phyloP scores from a whole-genome alignment of 2,329 filamentous ascomycete genomes.

The Alternaria dauci region DNA sequence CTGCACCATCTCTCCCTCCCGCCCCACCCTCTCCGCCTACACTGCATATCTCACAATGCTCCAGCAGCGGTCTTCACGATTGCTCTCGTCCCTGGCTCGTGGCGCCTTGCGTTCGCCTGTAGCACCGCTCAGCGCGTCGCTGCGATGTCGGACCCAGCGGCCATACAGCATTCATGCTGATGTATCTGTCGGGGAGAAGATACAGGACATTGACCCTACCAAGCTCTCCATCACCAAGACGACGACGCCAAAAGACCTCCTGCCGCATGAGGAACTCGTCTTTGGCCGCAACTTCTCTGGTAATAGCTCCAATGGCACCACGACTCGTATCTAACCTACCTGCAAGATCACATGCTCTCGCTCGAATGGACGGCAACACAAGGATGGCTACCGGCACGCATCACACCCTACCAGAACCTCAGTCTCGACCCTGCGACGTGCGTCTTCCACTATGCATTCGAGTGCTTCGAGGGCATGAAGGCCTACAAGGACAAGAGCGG shows the following conservation, averaged over 20 bases:
- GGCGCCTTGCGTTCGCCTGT: conserved; percentile 37
- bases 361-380: conserved; percentile 88
- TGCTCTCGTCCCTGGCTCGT: conserved; percentile 46
- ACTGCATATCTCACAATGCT: conserved; percentile 43
- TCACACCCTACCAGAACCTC: conserved; percentile 95
- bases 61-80: conserved; percentile 45
- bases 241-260: conserved; percentile 74
- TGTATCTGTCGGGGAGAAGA: conserved; percentile 60
- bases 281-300: conserved; percentile 94
- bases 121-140: conserved; percentile 49
- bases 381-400: conserved; percentile 84
- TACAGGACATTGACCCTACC: conserved; percentile 76
- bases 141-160: conserved; percentile 57
- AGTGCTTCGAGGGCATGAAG: conserved; percentile 99
- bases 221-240: conserved; percentile 80
- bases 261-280: conserved; percentile 80
- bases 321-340: conserved; percentile 23
- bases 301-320: conserved; percentile 50
- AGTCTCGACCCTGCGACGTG: conserved; percentile 95
- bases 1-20: conserved; percentile 17
- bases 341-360: conserved; percentile 91
- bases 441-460: conserved; percentile 98
- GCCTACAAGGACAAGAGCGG: conserved; percentile 90
- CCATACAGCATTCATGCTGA: conserved; percentile 61
- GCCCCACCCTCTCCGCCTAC: conserved; percentile 15